These are phyloP conservation scores for Cladophialophora immunda DNA, from an alignment of 2,329 filamentous ascomycete genomes.

Conservation along the genomic window DNA sequence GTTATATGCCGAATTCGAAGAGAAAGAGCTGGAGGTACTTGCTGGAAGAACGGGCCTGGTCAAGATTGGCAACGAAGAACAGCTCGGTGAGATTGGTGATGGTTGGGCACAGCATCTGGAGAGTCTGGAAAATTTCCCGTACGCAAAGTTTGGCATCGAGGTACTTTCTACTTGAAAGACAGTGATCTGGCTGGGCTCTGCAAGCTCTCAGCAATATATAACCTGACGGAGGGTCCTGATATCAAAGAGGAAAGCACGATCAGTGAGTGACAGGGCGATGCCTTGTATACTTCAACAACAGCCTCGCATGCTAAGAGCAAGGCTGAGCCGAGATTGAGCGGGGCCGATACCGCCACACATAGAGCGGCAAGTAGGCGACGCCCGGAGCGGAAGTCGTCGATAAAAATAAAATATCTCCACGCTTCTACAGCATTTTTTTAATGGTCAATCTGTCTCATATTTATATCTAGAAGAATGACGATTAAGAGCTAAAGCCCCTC, in stretches of 20 bases:
- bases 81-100: constrained; percentile 65
- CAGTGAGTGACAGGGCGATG: neutral
- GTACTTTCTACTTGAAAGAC: neutral
- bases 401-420: neutral
- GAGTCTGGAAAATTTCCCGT: constrained; percentile 68
- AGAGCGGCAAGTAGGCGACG: neutral
- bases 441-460: neutral
- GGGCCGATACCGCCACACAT: neutral
- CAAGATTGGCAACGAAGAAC: constrained; percentile 51
- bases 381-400: neutral
- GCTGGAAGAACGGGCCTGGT: constrained; percentile 73
- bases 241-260: neutral
- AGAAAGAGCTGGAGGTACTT: constrained; percentile 79
- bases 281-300: too few species aligned
- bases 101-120: constrained; percentile 65
- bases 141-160: constrained; percentile 65
- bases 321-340: constrained; percentile 1
- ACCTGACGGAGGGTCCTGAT: neutral
- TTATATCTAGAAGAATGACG: neutral
- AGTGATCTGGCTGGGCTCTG: neutral
- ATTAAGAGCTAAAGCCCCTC: neutral
- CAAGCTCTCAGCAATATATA: neutral
- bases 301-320: neutral
- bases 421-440: neutral
- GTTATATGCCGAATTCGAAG: constrained; percentile 77